Base-by-base conservation (phyloP, 2,329 filamentous ascomycete species). In the Orbilia brochopaga region DNA sequence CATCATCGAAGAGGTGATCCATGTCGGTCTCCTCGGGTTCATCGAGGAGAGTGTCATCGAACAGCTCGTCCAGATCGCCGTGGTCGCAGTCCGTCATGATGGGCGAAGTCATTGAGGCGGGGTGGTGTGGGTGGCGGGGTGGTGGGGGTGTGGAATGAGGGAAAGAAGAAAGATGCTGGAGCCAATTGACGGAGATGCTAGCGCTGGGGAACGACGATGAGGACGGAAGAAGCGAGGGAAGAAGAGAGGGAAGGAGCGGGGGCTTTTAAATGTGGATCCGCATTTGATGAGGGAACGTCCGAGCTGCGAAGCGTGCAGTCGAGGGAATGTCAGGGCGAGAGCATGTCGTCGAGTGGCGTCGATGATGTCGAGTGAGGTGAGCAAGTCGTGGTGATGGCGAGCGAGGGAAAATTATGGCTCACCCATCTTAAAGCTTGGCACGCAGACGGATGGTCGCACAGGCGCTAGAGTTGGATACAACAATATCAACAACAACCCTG, bases 361-460 rank as follows among this genome's bases (percentile, higher is more conserved):
- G 37, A 13, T 17, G 37, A 6, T 15, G 37, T 42, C 37, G 37
- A 42, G 37, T 5, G 37, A 6, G 11, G 13, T 15, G 37, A 15
- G 4, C 5, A 15, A 17, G 13, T 17, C 5, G 37, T 17, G 37
- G 11, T 42, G 37, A 17, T 17, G 11, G 11, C 37, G n/a, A 42
- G 11, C 37, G n/a, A 42, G 37, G 37, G 37, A 42, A 42, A 42
- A 42, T 42, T 42, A 42, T 42, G 37, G 37, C 37, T 42, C 37
- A 32, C 27, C 3, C 27, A 42, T 42, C n/a, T 42, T 15, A 17
- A 17, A 17, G 11, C 37, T 42, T 42, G 37, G 37, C 37, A 42
- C 37, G 37, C 37, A 32, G 27, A 32, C 8, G 27, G 4, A 32
- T 8, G 27, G 27, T 32, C 27, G 27, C 8, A 32, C 27, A 32